phyloP scores from a whole-genome alignment of 1,284 basidiomycete species.

The Moniliella sp. region DNA sequence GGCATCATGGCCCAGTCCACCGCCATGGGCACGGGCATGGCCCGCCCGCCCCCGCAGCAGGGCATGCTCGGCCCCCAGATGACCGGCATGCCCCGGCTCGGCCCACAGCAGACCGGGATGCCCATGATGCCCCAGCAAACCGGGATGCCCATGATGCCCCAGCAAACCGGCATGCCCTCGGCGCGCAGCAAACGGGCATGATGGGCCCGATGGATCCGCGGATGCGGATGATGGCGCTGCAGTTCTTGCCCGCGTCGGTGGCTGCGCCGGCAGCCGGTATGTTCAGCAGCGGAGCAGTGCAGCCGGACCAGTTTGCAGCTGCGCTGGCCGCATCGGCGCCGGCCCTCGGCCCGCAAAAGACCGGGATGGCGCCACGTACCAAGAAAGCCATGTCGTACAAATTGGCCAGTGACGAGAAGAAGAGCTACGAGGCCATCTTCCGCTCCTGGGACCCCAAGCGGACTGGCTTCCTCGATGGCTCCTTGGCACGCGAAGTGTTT shows the following conservation, averaged over 20 bases:
- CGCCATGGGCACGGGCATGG: slow-evolving; percentile 9
- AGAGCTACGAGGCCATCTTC: slow-evolving; percentile 90
- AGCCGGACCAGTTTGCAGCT: slow-evolving; percentile 27
- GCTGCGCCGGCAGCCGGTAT: slow-evolving; percentile 21
- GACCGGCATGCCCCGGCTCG: slow-evolving; percentile 12
- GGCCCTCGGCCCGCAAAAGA: slow-evolving; percentile 20
- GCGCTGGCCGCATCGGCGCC: slow-evolving; percentile 31
- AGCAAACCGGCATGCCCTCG: too few species aligned
- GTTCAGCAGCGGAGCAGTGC: slow-evolving; percentile 17
- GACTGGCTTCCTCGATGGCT: slow-evolving; percentile 67
- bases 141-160: slow-evolving; percentile 23
- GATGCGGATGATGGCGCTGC: slow-evolving; percentile 29
- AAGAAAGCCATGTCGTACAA: slow-evolving; percentile 65
- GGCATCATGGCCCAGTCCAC: slow-evolving; percentile 10
- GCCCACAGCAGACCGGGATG: too few species aligned
- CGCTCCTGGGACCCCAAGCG: slow-evolving; percentile 71
- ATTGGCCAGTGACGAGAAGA: slow-evolving; percentile 71
- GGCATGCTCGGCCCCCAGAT: slow-evolving; percentile 13
- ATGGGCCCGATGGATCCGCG: slow-evolving; percentile 19
- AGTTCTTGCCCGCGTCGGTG: slow-evolving; percentile 26
- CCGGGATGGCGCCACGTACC: slow-evolving; percentile 48
- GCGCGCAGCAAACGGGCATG: slow-evolving; percentile 22
- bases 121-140: slow-evolving; percentile 33
- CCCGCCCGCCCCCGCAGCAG: not conserved
- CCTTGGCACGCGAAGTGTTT: slow-evolving; percentile 75